Conservation (phyloP, 208 protist species). For the Leishmania aethiopica region DNA sequence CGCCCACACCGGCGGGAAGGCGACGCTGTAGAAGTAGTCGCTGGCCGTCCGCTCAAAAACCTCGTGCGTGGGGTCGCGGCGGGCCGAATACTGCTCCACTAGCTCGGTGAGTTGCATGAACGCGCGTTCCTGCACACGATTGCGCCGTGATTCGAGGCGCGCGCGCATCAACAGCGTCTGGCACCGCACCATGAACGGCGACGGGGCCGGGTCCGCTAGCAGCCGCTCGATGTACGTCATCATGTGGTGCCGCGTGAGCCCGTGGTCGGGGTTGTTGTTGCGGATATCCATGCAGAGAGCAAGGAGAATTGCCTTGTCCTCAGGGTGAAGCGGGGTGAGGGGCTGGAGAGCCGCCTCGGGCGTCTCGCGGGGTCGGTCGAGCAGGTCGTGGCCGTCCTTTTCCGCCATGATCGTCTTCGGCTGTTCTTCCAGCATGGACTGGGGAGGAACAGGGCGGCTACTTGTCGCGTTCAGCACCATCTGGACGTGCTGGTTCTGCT, state of each 20-base stretch:
- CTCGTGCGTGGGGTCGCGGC: slow-evolving; percentile 55
- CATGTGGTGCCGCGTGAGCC: slow-evolving; percentile 90
- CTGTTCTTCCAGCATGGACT: slow-evolving; percentile 39
- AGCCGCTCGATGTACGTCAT: slow-evolving; percentile 90
- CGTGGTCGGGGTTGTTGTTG: slow-evolving; percentile 89
- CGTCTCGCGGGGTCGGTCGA: slow-evolving; percentile 73
- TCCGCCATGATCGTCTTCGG: slow-evolving; percentile 67
- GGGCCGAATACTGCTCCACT: slow-evolving; percentile 73
- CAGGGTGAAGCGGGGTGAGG: slow-evolving; percentile 66
- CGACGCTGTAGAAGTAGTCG: slow-evolving; percentile 82
- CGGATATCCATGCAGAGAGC: slow-evolving; percentile 85
- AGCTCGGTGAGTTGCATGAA: slow-evolving; percentile 92
- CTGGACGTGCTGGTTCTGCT: slow-evolving; percentile 87
- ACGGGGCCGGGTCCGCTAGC: slow-evolving; percentile 64
- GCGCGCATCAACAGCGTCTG: slow-evolving; percentile 77
- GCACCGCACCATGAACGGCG: slow-evolving; percentile 78
- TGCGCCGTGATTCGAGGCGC: slow-evolving; percentile 75
- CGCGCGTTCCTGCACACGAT: slow-evolving; percentile 82
- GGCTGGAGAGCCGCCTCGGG: slow-evolving; percentile 39
- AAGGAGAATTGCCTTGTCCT: slow-evolving; percentile 89
- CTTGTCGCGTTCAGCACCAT: slow-evolving; percentile 80
- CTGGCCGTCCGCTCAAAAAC: slow-evolving; percentile 57
- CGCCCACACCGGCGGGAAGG: slow-evolving; percentile 81
- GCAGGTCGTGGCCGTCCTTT: slow-evolving; percentile 83
- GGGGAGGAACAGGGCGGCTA: slow-evolving; percentile 29